Evolutionary conservation across 768 basidiomycete genomes (phyloP).

Genomic region (Tephrocybe sp.): DNA sequence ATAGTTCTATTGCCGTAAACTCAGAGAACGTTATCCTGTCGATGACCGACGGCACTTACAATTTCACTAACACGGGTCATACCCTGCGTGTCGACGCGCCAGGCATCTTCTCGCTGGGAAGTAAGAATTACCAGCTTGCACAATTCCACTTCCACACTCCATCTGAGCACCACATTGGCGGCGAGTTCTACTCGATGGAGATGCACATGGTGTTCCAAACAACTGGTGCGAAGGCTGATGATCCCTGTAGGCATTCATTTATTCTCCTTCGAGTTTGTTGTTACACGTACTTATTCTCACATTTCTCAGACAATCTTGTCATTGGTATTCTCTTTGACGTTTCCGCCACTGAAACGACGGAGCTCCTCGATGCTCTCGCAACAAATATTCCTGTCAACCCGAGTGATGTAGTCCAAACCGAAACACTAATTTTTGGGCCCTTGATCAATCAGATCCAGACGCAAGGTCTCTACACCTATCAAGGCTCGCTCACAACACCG

Average conservation of each 20-base stretch:
- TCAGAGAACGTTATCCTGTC: background rate
- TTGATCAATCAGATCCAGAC: background rate
- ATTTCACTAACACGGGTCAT: background rate
- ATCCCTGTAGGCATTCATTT: background rate
- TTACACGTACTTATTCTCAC: background rate
- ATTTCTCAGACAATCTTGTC: constrained; percentile 1
- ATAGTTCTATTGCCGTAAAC: background rate
- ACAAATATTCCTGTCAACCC: background rate
- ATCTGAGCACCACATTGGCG: constrained; percentile 8
- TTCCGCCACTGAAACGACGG: background rate
- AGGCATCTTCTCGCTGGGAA: background rate
- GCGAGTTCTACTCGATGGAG: constrained; percentile 11
- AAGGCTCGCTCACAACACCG: constrained; percentile 13
- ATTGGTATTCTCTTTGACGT: constrained; percentile 10
- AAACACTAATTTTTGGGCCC: background rate
- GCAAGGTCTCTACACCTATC: constrained; percentile 1
- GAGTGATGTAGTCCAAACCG: background rate
- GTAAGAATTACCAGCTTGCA: background rate
- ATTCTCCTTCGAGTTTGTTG: too few relatives aligned
- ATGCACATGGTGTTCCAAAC: constrained; percentile 13
- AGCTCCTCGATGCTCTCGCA: constrained; percentile 2
- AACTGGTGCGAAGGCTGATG: background rate
- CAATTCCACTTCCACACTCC: constrained; percentile 17
- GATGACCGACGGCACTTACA: background rate
- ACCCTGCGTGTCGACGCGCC: background rate